Conservation (phyloP, 768 basidiomycete genomes). For the Daedaleopsis nitida region DNA sequence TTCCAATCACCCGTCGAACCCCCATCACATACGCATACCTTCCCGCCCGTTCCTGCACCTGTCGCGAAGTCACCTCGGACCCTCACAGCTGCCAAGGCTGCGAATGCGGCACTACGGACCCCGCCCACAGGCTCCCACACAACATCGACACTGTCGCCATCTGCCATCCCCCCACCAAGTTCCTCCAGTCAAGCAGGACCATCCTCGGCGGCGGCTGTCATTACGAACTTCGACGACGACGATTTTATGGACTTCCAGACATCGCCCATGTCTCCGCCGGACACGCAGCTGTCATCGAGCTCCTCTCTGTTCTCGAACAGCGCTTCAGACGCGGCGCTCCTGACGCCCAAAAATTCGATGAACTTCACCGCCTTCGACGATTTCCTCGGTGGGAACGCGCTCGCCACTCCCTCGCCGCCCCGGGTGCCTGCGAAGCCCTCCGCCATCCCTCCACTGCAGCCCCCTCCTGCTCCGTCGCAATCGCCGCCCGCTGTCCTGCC, state of each 20-base stretch:
- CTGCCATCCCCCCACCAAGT: conserved; percentile 7
- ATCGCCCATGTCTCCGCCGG: conserved; percentile 16
- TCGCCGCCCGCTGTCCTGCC: neutral
- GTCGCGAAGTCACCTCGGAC: conserved; percentile 14
- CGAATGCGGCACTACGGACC: neutral
- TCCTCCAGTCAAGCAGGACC: neutral
- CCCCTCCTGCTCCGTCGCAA: neutral
- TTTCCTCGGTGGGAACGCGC: conserved; percentile 42
- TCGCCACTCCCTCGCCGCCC: conserved; percentile 49
- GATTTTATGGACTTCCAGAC: conserved; percentile 30
- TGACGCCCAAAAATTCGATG: conserved; percentile 25
- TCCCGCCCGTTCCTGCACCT: conserved; percentile 9
- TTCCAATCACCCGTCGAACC: conserved; percentile 28
- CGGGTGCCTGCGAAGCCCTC: conserved; percentile 24
- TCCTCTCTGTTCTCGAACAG: conserved; percentile 22
- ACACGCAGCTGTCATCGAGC: conserved; percentile 27
- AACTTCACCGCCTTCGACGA: conserved; percentile 50
- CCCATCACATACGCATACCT: neutral
- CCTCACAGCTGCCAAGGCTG: neutral
- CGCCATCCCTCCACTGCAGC: neutral
- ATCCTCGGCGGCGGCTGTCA: neutral
- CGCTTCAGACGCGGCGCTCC: conserved; percentile 24
- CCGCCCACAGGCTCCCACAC: neutral
- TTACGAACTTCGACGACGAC: conserved; percentile 22
- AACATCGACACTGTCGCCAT: conserved; percentile 6